phyloP scores from a whole-genome alignment of 2,329 filamentous ascomycete species.

The Coniella vitis region DNA sequence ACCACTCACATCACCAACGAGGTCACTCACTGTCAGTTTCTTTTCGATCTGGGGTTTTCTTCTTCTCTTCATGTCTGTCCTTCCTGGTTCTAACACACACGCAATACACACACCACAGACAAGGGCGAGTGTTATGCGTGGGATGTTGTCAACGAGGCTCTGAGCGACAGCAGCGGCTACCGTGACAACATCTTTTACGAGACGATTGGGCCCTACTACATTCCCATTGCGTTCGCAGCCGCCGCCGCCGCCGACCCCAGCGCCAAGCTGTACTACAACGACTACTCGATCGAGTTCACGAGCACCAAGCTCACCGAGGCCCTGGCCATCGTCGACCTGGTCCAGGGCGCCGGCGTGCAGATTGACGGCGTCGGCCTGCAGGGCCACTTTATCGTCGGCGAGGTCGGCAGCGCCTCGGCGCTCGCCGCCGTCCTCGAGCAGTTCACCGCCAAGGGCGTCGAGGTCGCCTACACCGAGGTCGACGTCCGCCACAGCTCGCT shows the following conservation, averaged over 20 bases:
- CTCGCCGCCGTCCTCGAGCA: slow-evolving; percentile 39
- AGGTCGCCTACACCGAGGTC: slow-evolving; percentile 56
- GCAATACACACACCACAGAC: slow-evolving; percentile 20
- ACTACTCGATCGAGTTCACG: slow-evolving; percentile 48
- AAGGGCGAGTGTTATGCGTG: slow-evolving; percentile 54
- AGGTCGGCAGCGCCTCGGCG: slow-evolving; percentile 37
- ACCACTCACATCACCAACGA: slow-evolving; percentile 55
- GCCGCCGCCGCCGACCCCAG: slow-evolving; percentile 46
- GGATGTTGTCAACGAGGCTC: slow-evolving; percentile 61
- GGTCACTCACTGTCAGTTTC: slow-evolving; percentile 38
- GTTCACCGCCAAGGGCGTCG: slow-evolving; percentile 45
- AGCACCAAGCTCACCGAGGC: slow-evolving; percentile 39
- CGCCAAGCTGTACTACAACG: slow-evolving; percentile 49
- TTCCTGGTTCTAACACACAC: background rate
- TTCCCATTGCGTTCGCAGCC: slow-evolving; percentile 50
- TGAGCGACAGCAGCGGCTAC: slow-evolving; percentile 44
- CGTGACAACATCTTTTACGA: slow-evolving; percentile 47
- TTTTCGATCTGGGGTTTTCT: background rate
- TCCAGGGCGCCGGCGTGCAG: slow-evolving; percentile 42
- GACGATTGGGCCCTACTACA: slow-evolving; percentile 49
- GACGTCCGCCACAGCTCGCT: slow-evolving; percentile 45
- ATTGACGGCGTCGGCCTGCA: slow-evolving; percentile 60
- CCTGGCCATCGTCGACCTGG: slow-evolving; percentile 36
- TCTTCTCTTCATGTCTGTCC: too few species aligned
- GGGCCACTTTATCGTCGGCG: slow-evolving; percentile 51